Base-by-base conservation (phyloP, 1,284 basidiomycete species). In the Pascua sp. region DNA sequence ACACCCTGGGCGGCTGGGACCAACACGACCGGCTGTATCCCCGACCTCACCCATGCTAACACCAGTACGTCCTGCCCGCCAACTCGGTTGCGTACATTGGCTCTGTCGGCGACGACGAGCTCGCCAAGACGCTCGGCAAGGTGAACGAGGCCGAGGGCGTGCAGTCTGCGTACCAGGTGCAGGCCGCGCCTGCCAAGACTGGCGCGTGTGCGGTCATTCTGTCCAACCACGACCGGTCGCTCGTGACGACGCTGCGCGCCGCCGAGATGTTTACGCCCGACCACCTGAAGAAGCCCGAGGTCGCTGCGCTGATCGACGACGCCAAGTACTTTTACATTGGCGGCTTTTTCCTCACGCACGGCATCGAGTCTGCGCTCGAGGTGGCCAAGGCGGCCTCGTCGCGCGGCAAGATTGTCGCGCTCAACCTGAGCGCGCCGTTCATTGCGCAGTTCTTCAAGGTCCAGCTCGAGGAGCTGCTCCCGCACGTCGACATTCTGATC, bases 371-470 rank as follows among this genome's bases (percentile, higher is more conserved):
- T 55, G 86, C 86, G 44, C 77, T 93, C 49, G 82, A 87, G 66
- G 76, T 98, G 55, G 87, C 89, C 73, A 86, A 90, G 77, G 85
- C 88, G 68, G 88, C 91, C n/a, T 85, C 89, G 15, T 80, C 81
- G 49, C 81, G 82, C 15, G 84, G 86, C 69, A 96, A 95, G 84
- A 85, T 85, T 49, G 93, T 96, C 75, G 84, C 85, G 12, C 80
- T 98, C 71, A 98, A 98, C 83, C 84, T 99, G 67, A 96, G 92
- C 13, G 96, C 96, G 1, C 96, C 96, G 41, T 98, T 98, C 83
- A 96, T 98, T 76, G 82, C 90, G 55, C 89, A 95, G 78, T 96
- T 97, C 85, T 98, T 97, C 82, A 85, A 85, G 65, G 78, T 82
- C 4, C 88, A 93, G 70, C 81, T 97, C 42, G 83, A 90, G 67